A percentile compares a stretch with the other conserved stretches of the same genome.
Evolutionary conservation across 2,329 filamentous ascomycete genomes (phyloP).

Genomic region (Aspergillus fumigatiaffinis): DNA sequence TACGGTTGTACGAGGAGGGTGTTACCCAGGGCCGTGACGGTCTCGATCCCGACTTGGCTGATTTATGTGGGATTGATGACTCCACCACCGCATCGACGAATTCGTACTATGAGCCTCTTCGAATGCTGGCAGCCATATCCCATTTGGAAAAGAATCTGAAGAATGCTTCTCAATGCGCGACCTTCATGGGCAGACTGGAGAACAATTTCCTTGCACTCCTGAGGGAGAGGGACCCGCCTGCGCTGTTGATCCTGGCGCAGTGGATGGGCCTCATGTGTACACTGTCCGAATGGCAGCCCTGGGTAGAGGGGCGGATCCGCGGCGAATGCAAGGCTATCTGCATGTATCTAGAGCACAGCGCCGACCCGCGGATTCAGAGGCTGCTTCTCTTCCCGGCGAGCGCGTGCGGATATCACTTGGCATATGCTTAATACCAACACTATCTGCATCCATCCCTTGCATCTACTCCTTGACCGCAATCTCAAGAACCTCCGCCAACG

Average conservation of each 20-base stretch:
- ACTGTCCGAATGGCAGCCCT: slow-evolving; percentile 25
- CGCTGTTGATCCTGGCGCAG: slow-evolving; percentile 25
- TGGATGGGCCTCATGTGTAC: slow-evolving; percentile 32
- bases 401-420: slow-evolving; percentile 22
- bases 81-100: slow-evolving; percentile 15
- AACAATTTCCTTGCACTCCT: slow-evolving; percentile 23
- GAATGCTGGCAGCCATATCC: slow-evolving; percentile 15
- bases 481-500: slow-evolving; percentile 1
- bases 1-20: slow-evolving; percentile 11
- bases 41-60: slow-evolving; percentile 22
- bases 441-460: not conserved
- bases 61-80: slow-evolving; percentile 27
- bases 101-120: slow-evolving; percentile 23
- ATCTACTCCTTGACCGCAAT: not conserved
- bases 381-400: slow-evolving; percentile 22
- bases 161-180: slow-evolving; percentile 20
- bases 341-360: slow-evolving; percentile 23
- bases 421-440: not conserved
- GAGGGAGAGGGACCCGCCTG: slow-evolving; percentile 20
- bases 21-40: slow-evolving; percentile 19
- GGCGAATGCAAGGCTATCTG: slow-evolving; percentile 29
- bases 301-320: slow-evolving; percentile 26
- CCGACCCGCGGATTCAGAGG: slow-evolving; percentile 17
- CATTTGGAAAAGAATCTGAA: slow-evolving; percentile 14
- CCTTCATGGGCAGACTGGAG: slow-evolving; percentile 26